phyloP scores from a whole-genome alignment of 768 basidiomycete species.

The Scleroderma citrinum region DNA sequence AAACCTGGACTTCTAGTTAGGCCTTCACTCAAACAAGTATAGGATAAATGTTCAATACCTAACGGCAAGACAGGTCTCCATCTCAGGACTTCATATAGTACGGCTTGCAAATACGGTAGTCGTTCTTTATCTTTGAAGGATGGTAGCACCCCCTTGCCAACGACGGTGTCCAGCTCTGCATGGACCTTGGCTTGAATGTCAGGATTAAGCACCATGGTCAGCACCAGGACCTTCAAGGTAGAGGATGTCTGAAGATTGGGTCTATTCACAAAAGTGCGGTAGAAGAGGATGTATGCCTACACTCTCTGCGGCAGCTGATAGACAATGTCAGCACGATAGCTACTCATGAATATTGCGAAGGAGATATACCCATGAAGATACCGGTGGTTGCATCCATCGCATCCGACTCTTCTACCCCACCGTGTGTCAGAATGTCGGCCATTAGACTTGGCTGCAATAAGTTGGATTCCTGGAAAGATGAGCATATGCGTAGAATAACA shows the following conservation, averaged over 20 bases:
- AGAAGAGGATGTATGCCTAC: background rate
- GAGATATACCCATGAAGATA: background rate
- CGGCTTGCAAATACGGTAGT: slow-evolving; percentile 22
- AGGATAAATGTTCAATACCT: background rate
- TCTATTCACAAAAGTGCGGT: background rate
- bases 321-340: background rate
- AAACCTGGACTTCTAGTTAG: background rate
- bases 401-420: background rate
- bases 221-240: slow-evolving; percentile 12
- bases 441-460: background rate
- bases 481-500: too few species aligned
- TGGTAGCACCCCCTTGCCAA: slow-evolving; percentile 18
- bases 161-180: slow-evolving; percentile 20
- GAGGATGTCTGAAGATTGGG: slow-evolving; percentile 8
- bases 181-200: slow-evolving; percentile 22
- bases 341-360: background rate
- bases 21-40: background rate
- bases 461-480: background rate
- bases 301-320: background rate
- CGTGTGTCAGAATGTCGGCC: background rate
- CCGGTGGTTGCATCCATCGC: background rate
- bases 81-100: slow-evolving; percentile 20
- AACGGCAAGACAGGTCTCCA: slow-evolving; percentile 13
- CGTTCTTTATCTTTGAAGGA: slow-evolving; percentile 16
- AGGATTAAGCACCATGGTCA: slow-evolving; percentile 23